A percentile compares a stretch with the other conserved stretches of the same genome.
Conservation (phyloP, 352 stramenopile genomes). For the Globisporangium nagaii region DNA sequence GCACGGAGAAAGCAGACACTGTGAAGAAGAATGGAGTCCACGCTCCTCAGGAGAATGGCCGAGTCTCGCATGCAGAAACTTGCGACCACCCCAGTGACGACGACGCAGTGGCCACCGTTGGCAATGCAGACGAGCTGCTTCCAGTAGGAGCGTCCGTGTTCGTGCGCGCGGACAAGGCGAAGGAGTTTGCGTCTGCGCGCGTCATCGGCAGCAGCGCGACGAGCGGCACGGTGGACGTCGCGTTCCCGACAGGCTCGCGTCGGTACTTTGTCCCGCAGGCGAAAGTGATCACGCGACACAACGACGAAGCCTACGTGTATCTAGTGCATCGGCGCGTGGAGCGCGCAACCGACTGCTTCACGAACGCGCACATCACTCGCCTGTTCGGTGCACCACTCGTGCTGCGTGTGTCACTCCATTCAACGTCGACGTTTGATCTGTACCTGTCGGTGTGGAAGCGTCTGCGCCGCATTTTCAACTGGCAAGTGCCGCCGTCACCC, state of each 20-base stretch:
- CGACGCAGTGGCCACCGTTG: neutral
- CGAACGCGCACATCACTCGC: slow-evolving; percentile 69
- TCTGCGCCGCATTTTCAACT: slow-evolving; percentile 83
- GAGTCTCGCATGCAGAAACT: neutral
- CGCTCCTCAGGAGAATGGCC: neutral
- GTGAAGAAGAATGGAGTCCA: slow-evolving; percentile 9
- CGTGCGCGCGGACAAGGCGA: slow-evolving; percentile 58
- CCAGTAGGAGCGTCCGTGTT: slow-evolving; percentile 53
- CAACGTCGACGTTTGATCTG: slow-evolving; percentile 65
- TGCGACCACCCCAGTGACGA: neutral
- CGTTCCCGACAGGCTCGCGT: slow-evolving; percentile 49
- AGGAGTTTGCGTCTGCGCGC: slow-evolving; percentile 47
- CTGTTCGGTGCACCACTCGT: slow-evolving; percentile 77
- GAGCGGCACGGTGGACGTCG: slow-evolving; percentile 61
- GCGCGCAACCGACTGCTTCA: slow-evolving; percentile 73
- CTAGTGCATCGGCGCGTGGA: slow-evolving; percentile 85
- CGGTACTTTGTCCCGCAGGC: slow-evolving; percentile 57
- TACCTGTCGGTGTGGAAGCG: slow-evolving; percentile 78
- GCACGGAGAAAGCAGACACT: neutral
- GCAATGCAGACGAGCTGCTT: slow-evolving; percentile 14
- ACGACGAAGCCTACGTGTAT: slow-evolving; percentile 61
- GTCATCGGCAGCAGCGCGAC: slow-evolving; percentile 60
- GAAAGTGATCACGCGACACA: slow-evolving; percentile 45
- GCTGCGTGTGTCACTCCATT: slow-evolving; percentile 55
- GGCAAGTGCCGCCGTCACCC: slow-evolving; percentile 41